Evolutionary conservation across 2,329 filamentous ascomycete species (phyloP), one percentile per base, ranked within the genome.

Genomic region (Penicillium brevicompactum): DNA sequence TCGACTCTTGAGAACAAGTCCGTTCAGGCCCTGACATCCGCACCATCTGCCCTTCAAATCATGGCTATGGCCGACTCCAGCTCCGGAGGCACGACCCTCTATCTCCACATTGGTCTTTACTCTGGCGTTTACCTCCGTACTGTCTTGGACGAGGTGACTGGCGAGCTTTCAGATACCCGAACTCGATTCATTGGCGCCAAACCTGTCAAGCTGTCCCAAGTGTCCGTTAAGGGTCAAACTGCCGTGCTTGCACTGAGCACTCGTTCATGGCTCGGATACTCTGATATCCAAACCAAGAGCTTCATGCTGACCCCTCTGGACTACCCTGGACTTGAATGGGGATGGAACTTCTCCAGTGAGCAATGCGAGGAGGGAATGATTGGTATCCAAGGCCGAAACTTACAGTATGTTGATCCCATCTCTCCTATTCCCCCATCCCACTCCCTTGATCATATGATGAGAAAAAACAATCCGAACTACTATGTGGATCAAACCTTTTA

Each of bases 101-200:
- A 96, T 70, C 84, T 99, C 5, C 94, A 99, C 67, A 97, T 99
- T 57, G 95, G 94, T 52, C 83, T 99, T 1, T 89, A 94, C 70
- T 97, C 92, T 30, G 94, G 95, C 53, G 92, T 99, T 10, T 99
- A 99, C 70, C 85, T 99, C 22, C 87, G 95, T 43, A 97, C 94
- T 0, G 91, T 97, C 5, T 80, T 99, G 14, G 94, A 99, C 67
- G 95, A 97, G 70, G 85, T 96, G 40, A 97, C 92, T 3, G 95
- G 95, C 55, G 94, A 99, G 71, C 82, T 99, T 34, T 95, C 92
- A 1, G 93, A 99, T 70, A 97, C 93, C 0, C 84, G 94, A 44
- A 94, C 94, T 57, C 92, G 95, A 53, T 99, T 99, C 75, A 80
- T 99, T 8, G 95, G 95, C 0, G 89, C 92, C 0, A 94, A 94